phyloP scores from a whole-genome alignment of 257 asterid species.

The Jacaranda copaia region DNA sequence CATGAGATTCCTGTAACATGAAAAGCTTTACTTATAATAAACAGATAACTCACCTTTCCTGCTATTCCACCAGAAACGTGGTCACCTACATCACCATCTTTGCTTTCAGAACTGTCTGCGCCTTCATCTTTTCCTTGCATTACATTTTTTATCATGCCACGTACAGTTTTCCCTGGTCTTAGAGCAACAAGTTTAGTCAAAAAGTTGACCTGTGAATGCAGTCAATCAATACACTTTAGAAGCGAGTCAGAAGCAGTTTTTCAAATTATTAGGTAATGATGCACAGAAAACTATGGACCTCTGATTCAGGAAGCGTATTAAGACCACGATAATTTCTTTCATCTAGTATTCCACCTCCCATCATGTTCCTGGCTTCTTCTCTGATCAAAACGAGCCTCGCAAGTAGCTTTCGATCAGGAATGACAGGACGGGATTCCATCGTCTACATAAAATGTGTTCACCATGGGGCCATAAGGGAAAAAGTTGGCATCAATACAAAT shows the following conservation, averaged over 20 bases:
- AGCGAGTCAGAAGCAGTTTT: conserved; percentile 32
- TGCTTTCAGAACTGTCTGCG: conserved; percentile 52
- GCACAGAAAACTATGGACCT: conserved; percentile 56
- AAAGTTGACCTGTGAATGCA: conserved; percentile 77
- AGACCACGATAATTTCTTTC: conserved; percentile 97
- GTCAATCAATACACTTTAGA: conserved; percentile 15
- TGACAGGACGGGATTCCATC: conserved; percentile 84
- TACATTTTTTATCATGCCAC: conserved; percentile 81
- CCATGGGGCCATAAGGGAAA: conserved; percentile 22
- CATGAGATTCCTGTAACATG: conserved; percentile 6
- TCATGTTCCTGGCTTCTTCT: conserved; percentile 98
- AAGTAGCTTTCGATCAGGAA: conserved; percentile 92
- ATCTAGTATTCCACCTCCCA: conserved; percentile 97
- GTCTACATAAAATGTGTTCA: conserved; percentile 55
- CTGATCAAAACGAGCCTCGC: conserved; percentile 94
- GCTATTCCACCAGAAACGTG: conserved; percentile 61
- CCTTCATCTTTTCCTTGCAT: conserved; percentile 95
- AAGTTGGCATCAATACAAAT: conserved; percentile 27
- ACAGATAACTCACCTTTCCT: conserved; percentile 69
- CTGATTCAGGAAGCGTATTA: conserved; percentile 87
- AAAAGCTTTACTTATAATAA: background rate
- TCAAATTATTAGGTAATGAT: conserved; percentile 16
- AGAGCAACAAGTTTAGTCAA: conserved; percentile 84
- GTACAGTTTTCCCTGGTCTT: conserved; percentile 85
- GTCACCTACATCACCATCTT: conserved; percentile 44